Percentiles rank a stretch among this genome's conserved stretches.
phyloP scores from a whole-genome alignment of 495 filamentous ascomycete species.

The Xylaria nigripes region DNA sequence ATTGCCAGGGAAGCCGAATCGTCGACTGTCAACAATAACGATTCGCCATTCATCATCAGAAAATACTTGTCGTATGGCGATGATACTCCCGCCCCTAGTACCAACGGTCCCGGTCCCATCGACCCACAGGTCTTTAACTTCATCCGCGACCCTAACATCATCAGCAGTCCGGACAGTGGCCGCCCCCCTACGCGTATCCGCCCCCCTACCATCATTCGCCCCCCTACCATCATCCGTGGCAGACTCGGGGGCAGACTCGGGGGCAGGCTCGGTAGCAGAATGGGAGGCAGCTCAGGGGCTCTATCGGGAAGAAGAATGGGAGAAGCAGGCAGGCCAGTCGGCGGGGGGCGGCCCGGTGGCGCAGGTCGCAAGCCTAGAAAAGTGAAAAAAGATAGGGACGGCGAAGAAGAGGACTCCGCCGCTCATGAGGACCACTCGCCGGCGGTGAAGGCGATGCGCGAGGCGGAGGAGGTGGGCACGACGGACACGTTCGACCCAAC shows the following conservation, averaged over 20 bases:
- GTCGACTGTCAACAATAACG: too few relatives aligned
- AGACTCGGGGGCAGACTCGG: conserved; percentile 8
- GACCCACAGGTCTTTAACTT: too few relatives aligned
- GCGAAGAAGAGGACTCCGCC: background rate
- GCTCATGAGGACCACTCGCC: background rate
- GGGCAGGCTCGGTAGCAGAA: background rate
- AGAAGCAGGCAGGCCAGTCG: background rate
- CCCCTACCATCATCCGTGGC: conserved; percentile 16
- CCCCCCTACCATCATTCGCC: conserved; percentile 14
- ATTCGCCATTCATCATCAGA: too few relatives aligned
- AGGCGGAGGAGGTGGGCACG: conserved; percentile 9
- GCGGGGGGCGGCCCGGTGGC: conserved; percentile 3
- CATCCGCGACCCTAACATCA: too few relatives aligned
- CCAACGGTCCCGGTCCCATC: too few relatives aligned
- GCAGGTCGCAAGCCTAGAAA: background rate
- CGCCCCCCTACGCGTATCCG: too few relatives aligned
- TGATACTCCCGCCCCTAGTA: too few relatives aligned
- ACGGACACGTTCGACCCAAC: conserved; percentile 13
- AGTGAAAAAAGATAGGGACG: background rate
- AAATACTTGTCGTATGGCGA: too few relatives aligned
- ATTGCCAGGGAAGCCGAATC: too few relatives aligned
- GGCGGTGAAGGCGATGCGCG: conserved; percentile 10
- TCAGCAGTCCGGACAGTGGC: too few relatives aligned
- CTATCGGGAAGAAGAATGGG: too few relatives aligned
- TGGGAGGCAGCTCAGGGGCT: background rate